Base-by-base conservation (phyloP, 2,329 filamentous ascomycete genomes). In the Neonectria coccinea region DNA sequence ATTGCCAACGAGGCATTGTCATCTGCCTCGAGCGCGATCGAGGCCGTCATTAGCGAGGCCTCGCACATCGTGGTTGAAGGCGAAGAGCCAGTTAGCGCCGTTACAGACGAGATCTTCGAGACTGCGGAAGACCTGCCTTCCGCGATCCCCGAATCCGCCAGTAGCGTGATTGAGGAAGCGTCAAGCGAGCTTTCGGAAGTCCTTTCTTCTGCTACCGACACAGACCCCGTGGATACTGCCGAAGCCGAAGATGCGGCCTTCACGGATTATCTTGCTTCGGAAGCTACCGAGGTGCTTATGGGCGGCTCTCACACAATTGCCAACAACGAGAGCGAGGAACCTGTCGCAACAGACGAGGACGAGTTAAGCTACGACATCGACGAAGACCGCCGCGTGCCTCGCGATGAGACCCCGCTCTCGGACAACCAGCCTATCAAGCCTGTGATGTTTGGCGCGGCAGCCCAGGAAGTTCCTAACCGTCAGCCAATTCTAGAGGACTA, bases 401-500 rank as follows among this genome's bases (percentile, higher is more conserved):
- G 70, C 16, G 70, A 74, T 2, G 72, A 75, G 53, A 72, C 68
- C 3, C 68, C 71, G 16, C 56, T 68, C 0, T 69, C 69, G 4
- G 74, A 77, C 1, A 76, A 78, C 1, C 62, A 76, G 2, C 70
- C 75, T 5, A 75, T 86, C 52, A 85, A 85, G 69, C 78, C 82
- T 5, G 83, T 79, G 7, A 77, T 85, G 42, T 80, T 87, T 36
- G 85, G 85, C 52, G 85, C 82, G 16, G 82, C 81, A 1, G 85
- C 85, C 3, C 82, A 86, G 64, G 79, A 79, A 9, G 84, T 85
- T 0, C 80, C 85, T 7, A 81, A 79, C 36, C 79, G 82, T 39
- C 75, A 81, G 62, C 82, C 82, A 12, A 80, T 87, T n/a, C 68
- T 87, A 20, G 85, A 86, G 11, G 82, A 85, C 9, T 81, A 85